These are phyloP conservation scores for Sphagnum contortum DNA, from an alignment of 225 moss, liverwort and hornwort genomes.

Conservation along the genomic window DNA sequence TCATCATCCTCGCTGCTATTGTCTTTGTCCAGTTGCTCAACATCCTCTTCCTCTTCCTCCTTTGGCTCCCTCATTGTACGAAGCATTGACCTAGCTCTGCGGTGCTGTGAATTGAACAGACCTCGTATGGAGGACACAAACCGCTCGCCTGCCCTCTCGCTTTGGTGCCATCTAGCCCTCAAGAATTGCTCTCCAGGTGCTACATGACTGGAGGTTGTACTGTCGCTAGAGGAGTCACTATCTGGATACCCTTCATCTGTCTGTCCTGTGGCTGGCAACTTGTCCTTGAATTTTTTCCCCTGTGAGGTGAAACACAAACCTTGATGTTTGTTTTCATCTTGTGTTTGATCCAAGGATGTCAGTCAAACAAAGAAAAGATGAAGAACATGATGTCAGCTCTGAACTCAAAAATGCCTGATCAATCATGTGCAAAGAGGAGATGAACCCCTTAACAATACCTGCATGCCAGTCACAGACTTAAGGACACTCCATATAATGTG, in stretches of 20 bases:
- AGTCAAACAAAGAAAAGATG: too few species aligned
- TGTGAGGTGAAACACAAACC: neutral
- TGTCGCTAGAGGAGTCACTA: slow-evolving; percentile 65
- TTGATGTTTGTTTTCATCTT: too few species aligned
- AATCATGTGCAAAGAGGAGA: too few species aligned
- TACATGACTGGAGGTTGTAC: slow-evolving; percentile 39
- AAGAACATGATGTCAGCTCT: too few species aligned
- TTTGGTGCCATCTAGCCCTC: slow-evolving; percentile 38
- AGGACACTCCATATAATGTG: slow-evolving; percentile 97
- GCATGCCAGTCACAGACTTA: slow-evolving; percentile 94
- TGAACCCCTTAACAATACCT: slow-evolving; percentile 15
- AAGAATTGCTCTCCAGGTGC: slow-evolving; percentile 49
- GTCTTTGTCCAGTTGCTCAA: slow-evolving; percentile 14
- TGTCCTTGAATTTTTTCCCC: slow-evolving; percentile 96
- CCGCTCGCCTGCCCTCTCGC: slow-evolving; percentile 84
- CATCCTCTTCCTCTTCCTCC: slow-evolving; percentile 31
- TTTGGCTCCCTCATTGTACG: slow-evolving; percentile 66
- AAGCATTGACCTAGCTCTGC: slow-evolving; percentile 70
- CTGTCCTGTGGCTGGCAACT: slow-evolving; percentile 13
- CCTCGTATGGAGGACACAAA: slow-evolving; percentile 82
- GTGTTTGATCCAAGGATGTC: too few species aligned
- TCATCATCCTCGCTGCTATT: slow-evolving; percentile 53
- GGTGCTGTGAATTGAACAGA: slow-evolving; percentile 65
- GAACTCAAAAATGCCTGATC: too few species aligned
- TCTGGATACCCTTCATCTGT: slow-evolving; percentile 18